phyloP scores from a whole-genome alignment of 2,329 filamentous ascomycete species.

The Aspergillus luchuensis region DNA sequence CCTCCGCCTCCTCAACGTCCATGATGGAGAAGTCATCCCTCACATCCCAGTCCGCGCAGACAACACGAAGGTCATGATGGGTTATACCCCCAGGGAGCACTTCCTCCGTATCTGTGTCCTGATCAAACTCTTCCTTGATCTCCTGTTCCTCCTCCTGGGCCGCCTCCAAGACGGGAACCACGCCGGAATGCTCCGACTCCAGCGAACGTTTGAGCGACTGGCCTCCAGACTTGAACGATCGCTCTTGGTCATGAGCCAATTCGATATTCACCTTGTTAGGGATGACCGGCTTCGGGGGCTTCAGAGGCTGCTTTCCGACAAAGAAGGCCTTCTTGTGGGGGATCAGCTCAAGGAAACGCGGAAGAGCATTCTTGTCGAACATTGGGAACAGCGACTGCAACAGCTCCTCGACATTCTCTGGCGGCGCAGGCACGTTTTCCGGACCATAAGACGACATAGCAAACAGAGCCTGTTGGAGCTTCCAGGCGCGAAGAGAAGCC shows the following conservation, averaged over 20 bases:
- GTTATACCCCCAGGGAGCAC: constrained; percentile 69
- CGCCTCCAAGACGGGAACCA: constrained; percentile 51
- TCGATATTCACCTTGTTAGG: constrained; percentile 89
- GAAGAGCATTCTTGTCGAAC: constrained; percentile 73
- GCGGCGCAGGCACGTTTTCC: constrained; percentile 67
- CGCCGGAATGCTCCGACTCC: constrained; percentile 58
- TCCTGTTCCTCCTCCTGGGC: constrained; percentile 55
- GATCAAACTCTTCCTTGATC: constrained; percentile 53
- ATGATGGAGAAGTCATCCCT: constrained; percentile 56
- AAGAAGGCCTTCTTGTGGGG: constrained; percentile 78
- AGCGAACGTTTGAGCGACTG: constrained; percentile 56
- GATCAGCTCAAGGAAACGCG: constrained; percentile 80
- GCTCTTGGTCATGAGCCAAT: constrained; percentile 81
- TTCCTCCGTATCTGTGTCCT: constrained; percentile 61
- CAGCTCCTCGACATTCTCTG: constrained; percentile 72
- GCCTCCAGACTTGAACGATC: constrained; percentile 75
- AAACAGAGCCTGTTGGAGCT: constrained; percentile 51
- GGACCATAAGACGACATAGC: constrained; percentile 50
- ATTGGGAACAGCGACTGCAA: constrained; percentile 78
- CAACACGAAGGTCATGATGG: constrained; percentile 77
- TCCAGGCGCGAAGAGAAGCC: constrained; percentile 45
- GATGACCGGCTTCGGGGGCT: constrained; percentile 77
- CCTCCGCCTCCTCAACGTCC: constrained; percentile 31
- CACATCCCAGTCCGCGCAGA: constrained; percentile 83
- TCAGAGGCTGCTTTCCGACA: constrained; percentile 74